phyloP scores from a whole-genome alignment of 2,329 filamentous ascomycete species.

The Didymella pomorum region DNA sequence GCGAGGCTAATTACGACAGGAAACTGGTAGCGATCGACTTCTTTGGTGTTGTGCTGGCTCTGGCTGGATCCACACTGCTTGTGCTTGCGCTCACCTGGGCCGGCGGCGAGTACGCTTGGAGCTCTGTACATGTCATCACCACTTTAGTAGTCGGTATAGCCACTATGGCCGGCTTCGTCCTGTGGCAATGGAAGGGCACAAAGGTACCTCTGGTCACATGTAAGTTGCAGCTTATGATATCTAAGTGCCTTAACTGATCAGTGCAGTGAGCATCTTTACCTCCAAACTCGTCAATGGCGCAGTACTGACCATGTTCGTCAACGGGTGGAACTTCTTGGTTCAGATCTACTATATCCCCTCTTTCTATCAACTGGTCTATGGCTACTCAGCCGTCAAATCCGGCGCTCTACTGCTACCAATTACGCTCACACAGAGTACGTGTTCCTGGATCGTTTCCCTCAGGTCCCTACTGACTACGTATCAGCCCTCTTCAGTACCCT shows the following conservation, averaged over 20 bases:
- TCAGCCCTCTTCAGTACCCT: constrained; percentile 33
- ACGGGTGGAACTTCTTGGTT: constrained; percentile 67
- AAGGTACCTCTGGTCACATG: constrained; percentile 66
- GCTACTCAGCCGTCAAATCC: constrained; percentile 58
- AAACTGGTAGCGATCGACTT: constrained; percentile 62
- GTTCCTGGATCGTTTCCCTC: background rate
- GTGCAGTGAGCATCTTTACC: constrained; percentile 29
- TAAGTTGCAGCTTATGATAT: constrained; percentile 24
- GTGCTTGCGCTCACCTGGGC: constrained; percentile 66
- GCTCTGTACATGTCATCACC: constrained; percentile 59
- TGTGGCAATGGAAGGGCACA: constrained; percentile 68
- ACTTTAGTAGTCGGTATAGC: constrained; percentile 61
- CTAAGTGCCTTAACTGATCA: background rate
- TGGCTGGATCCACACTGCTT: constrained; percentile 63
- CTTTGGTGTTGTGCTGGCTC: constrained; percentile 63
- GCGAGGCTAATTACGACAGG: constrained; percentile 18
- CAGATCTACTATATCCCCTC: constrained; percentile 69
- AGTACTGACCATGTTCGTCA: constrained; percentile 59
- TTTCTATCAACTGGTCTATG: constrained; percentile 67
- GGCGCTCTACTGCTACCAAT: constrained; percentile 60
- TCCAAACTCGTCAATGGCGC: constrained; percentile 31
- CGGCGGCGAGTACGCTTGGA: constrained; percentile 64
- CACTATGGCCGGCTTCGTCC: constrained; percentile 56
- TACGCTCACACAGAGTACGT: constrained; percentile 49
- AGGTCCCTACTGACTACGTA: background rate